Base-by-base conservation (phyloP, 1,284 basidiomycete genomes). In the Malassezia yamatoensis region DNA sequence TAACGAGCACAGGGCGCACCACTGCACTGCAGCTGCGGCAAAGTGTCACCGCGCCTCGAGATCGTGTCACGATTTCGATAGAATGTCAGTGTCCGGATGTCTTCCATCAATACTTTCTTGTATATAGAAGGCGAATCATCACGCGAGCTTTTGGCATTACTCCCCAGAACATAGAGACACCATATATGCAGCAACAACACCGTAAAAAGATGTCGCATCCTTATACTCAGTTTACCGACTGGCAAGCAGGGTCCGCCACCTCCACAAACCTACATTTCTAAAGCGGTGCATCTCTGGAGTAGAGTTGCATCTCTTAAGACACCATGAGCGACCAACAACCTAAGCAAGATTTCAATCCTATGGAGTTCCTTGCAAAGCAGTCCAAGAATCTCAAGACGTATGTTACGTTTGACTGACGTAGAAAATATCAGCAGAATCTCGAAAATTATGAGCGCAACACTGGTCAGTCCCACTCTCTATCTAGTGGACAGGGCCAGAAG, bases 391-490 rank as follows among this genome's bases (percentile, higher is more conserved):
- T 57, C 32, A 40, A 51, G 21, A 44, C 44, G 54, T 57, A 51
- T 13, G 49, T 50, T 12, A 21, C 10, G 9, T n/a, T 7, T 9
- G 13, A 37, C 49, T 43, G 2, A 51, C 38, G n/a, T 37, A 57
- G 54, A 3, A 57, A 57, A 42, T 58, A 58, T 33, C 9, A 34
- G 34, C 50, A 48, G 13, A 53, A 48, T 29, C 16, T 58, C 24
- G 51, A 52, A 33, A 58, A 53, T 45, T 58, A 49, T 38, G 41
- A 58, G 21, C 50, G 51, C 8, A 58, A 58, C 46, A 58, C 55
- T 3, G 55, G 55, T 33, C 50, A 58, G 5, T 36, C 39, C 35
- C 36, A 58, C 21, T 51, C 49, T 2, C 33, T 58, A 5, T 40
- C 44, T 7, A 24, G 21, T 20, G 41, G 32, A 12, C 13, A 15